Evolutionary conservation across 2,329 filamentous ascomycete genomes (phyloP).

Genomic region (Hymenoscyphus infarciens): DNA sequence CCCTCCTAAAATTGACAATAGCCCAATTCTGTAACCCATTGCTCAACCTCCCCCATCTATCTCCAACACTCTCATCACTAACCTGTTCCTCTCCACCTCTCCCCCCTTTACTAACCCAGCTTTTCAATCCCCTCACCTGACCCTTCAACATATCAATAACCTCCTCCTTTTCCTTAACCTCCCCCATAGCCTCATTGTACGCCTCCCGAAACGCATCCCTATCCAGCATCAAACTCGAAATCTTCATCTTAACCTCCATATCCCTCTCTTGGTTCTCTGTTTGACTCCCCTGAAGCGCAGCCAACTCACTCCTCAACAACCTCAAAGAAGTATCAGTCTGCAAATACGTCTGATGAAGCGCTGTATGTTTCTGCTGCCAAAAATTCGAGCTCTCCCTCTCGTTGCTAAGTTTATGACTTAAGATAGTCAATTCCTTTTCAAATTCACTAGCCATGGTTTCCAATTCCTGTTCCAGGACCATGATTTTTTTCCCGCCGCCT

Average conservation of each 20-base stretch:
- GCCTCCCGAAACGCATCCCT: slow-evolving; percentile 43
- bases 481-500: neutral
- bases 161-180: slow-evolving; percentile 50
- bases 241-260: slow-evolving; percentile 31
- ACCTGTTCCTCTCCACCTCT: slow-evolving; percentile 55
- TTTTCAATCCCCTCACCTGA: slow-evolving; percentile 66
- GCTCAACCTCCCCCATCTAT: slow-evolving; percentile 57
- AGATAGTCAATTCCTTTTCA: slow-evolving; percentile 48
- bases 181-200: slow-evolving; percentile 45
- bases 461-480: slow-evolving; percentile 47
- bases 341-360: slow-evolving; percentile 50
- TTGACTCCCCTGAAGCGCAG: slow-evolving; percentile 45
- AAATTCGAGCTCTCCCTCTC: slow-evolving; percentile 54
- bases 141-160: slow-evolving; percentile 52
- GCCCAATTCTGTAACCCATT: slow-evolving; percentile 74
- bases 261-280: slow-evolving; percentile 35
- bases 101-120: slow-evolving; percentile 66
- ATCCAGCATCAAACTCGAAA: slow-evolving; percentile 30
- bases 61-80: slow-evolving; percentile 64
- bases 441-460: slow-evolving; percentile 52
- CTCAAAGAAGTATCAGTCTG: slow-evolving; percentile 52
- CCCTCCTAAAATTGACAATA: slow-evolving; percentile 63
- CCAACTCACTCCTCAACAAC: slow-evolving; percentile 48
- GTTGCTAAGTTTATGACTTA: slow-evolving; percentile 41
- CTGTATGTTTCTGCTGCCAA: slow-evolving; percentile 55